Percentiles rank a stretch among this genome's conserved stretches.
Evolutionary conservation across 768 basidiomycete genomes (phyloP).

Genomic region (Tremella yokohamensis): DNA sequence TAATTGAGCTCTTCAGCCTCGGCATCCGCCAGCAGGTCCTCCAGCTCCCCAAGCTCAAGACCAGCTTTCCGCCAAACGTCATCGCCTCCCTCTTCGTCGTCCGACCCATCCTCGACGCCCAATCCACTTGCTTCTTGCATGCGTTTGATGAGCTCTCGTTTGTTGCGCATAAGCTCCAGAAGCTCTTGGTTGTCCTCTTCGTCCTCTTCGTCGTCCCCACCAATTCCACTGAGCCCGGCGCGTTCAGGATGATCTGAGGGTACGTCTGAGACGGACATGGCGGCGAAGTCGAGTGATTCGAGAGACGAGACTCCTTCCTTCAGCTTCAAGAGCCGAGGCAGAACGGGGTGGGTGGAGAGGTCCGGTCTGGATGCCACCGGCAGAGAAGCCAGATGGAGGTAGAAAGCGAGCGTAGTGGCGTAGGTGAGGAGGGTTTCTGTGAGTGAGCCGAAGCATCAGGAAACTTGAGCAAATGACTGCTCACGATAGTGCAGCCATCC

Average conservation of each 20-base stretch:
- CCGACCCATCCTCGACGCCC: slow-evolving; percentile 51
- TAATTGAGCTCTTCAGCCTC: slow-evolving; percentile 49
- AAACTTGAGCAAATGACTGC: slow-evolving; percentile 37
- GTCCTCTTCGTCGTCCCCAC: slow-evolving; percentile 48
- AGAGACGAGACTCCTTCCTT: slow-evolving; percentile 77
- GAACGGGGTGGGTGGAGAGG: slow-evolving; percentile 65
- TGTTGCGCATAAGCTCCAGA: slow-evolving; percentile 10
- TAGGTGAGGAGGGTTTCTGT: slow-evolving; percentile 87
- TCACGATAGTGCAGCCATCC: slow-evolving; percentile 72
- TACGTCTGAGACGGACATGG: slow-evolving; percentile 41
- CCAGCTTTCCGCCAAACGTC: slow-evolving; percentile 34
- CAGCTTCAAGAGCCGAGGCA: slow-evolving; percentile 69
- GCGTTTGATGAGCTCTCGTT: slow-evolving; percentile 26
- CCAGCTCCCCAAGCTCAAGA: slow-evolving; percentile 44
- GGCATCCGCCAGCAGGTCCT: slow-evolving; percentile 24
- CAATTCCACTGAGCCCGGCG: neutral
- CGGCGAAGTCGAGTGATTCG: slow-evolving; percentile 74
- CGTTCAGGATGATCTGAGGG: slow-evolving; percentile 23
- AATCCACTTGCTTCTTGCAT: slow-evolving; percentile 17
- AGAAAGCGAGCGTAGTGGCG: slow-evolving; percentile 83
- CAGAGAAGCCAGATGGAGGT: slow-evolving; percentile 72
- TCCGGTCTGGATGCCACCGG: slow-evolving; percentile 60
- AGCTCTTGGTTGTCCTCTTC: slow-evolving; percentile 45
- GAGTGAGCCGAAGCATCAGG: neutral
- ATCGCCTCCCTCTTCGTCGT: slow-evolving; percentile 36